Base-by-base conservation (phyloP, 306 rosid genomes). In the Vigna unguiculata region DNA sequence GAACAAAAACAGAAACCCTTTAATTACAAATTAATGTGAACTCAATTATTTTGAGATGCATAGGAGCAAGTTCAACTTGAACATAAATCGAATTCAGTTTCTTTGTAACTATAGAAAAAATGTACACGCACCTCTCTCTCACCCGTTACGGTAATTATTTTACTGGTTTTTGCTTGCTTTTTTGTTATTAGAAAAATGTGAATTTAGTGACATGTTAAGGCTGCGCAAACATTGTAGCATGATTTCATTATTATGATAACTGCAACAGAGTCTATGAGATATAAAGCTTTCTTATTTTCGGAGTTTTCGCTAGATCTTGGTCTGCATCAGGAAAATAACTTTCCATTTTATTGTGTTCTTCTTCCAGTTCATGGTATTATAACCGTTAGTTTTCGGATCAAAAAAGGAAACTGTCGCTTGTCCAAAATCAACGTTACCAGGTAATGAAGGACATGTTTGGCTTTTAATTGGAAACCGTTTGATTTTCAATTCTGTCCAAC, bases 351-450 rank as follows among this genome's bases (percentile, higher is more conserved):
- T 68, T 49, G 32, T 10, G 36, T 16, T 47, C 2, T 48, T 69
- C 46, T 9, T 46, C 16, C 58, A 21, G 61, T 21, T 54, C 16
- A 54, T 3, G 30, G 45, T 40, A 40, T 40, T 32, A 4, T 32
- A 4, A 32, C 36, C 7, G 7, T 32, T 40, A 40, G 45, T 40
- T 40, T 2, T 1, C 12, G 10, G 0, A 40, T 9, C 45, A 40
- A 3, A 40, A 40, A 40, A 9, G 45, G 45, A 40, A 40, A 40
- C 13, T 55, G 20, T 6, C 51, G 19, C 13, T 1, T 36, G 64
- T 38, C 65, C 24, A 13, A 52, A 70, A 51, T 70, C 19, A 52
- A n/a, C 7, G 17, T 69, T 7, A 51, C 61, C 72, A 51, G 47
- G 30, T 48, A n/a, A 51, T 14, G 22, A 53, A 32, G 36, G 17